phyloP scores from a whole-genome alignment of 2,329 filamentous ascomycete genomes.

The Alternaria sp. region DNA sequence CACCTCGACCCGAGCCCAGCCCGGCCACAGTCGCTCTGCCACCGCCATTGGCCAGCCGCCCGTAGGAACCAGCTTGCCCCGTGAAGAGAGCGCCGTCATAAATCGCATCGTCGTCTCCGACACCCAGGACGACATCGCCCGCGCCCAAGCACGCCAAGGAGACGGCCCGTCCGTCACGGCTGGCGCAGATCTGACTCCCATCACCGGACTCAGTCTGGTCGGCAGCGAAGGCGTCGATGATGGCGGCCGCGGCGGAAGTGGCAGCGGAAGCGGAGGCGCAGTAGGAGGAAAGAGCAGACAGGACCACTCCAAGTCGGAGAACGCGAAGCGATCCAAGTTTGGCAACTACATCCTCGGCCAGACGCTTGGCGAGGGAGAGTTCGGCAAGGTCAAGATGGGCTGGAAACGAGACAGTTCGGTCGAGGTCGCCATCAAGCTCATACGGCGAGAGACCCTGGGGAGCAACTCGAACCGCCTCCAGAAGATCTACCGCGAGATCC shows the following conservation, averaged over 20 bases:
- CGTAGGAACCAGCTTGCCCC: conserved; percentile 62
- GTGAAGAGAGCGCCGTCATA: conserved; percentile 80
- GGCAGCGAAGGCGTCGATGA: conserved; percentile 60
- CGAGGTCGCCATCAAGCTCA: conserved; percentile 95
- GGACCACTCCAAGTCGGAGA: conserved; percentile 61
- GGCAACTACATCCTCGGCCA: conserved; percentile 95
- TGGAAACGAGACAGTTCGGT: conserved; percentile 97
- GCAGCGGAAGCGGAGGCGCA: conserved; percentile 47
- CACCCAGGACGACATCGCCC: conserved; percentile 73
- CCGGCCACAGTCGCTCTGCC: conserved; percentile 53
- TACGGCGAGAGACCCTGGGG: conserved; percentile 88
- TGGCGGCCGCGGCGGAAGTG: conserved; percentile 46
- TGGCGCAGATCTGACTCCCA: conserved; percentile 53
- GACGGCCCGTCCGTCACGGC: conserved; percentile 60
- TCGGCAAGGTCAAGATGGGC: conserved; percentile 97
- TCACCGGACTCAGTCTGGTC: conserved; percentile 57
- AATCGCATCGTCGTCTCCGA: conserved; percentile 79
- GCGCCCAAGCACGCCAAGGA: conserved; percentile 72
- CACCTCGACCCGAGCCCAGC: conserved; percentile 42
- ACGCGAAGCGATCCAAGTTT: conserved; percentile 82
- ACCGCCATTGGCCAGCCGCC: conserved; percentile 62
- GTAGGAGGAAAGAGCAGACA: conserved; percentile 59
- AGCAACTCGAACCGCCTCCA: conserved; percentile 86
- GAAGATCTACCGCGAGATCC: conserved; percentile 97
- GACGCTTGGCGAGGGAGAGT: conserved; percentile 96